Conservation (phyloP, 176 grass and related monocot genomes). For the Cocos nucifera region DNA sequence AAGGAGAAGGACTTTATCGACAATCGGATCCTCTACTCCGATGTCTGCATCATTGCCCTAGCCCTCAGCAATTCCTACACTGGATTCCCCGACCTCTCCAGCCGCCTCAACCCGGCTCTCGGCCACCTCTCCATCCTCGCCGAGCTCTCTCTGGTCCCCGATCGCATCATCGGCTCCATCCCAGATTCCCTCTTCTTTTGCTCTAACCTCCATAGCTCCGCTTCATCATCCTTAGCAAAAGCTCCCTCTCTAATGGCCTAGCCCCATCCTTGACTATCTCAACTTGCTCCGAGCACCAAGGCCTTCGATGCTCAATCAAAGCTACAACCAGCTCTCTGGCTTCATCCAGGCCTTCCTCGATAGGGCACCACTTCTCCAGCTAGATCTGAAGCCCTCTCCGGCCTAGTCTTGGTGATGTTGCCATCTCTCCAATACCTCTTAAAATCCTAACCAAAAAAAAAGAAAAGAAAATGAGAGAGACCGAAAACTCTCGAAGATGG, state of each 20-base stretch:
- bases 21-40: conserved; percentile 58
- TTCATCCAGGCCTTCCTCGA: conserved; percentile 23
- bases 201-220: conserved; percentile 49
- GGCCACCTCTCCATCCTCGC: conserved; percentile 51
- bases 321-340: conserved; percentile 79
- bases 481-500: too few species aligned
- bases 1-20: conserved; percentile 57
- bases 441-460: too few species aligned
- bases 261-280: conserved; percentile 42
- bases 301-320: conserved; percentile 73
- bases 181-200: conserved; percentile 38
- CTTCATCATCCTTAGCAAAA: conserved; percentile 7
- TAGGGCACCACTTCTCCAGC: conserved; percentile 17
- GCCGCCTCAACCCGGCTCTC: conserved; percentile 50
- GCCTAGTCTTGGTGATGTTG: conserved; percentile 37
- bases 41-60: conserved; percentile 42
- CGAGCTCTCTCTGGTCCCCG: conserved; percentile 79
- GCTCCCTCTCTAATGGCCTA: conserved; percentile 40
- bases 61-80: conserved; percentile 71
- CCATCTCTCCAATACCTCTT: not conserved
- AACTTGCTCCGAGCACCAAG: conserved; percentile 21
- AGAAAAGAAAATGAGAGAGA: too few species aligned
- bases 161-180: conserved; percentile 51
- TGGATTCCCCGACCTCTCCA: conserved; percentile 51
- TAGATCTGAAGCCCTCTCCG: conserved; percentile 42